Percentiles rank a stretch among this genome's conserved stretches.
These are phyloP conservation scores for Penicillium nucicola DNA, from an alignment of 495 filamentous ascomycete species.

Conservation along the genomic window DNA sequence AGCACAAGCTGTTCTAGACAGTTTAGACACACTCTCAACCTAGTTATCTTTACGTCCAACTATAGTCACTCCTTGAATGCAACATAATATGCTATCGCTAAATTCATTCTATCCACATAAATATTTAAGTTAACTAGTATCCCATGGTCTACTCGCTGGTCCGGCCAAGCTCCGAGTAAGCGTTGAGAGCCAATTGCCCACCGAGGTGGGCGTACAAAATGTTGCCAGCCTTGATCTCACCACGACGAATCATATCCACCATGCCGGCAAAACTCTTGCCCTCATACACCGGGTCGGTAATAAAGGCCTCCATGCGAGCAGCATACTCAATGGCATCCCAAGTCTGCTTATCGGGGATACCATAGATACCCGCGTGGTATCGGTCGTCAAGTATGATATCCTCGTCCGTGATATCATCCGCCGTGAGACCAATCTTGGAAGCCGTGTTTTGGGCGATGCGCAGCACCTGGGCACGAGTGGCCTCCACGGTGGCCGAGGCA, in stretches of 20 bases:
- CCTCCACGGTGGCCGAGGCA: slow-evolving; percentile 52
- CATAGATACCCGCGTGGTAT: slow-evolving; percentile 60
- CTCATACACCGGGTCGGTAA: slow-evolving; percentile 67
- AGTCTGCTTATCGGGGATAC: slow-evolving; percentile 54
- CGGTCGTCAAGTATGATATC: slow-evolving; percentile 59
- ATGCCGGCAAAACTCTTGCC: slow-evolving; percentile 65
- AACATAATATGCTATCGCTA: neutral
- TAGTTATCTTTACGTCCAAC: slow-evolving; percentile 18
- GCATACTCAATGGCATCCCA: slow-evolving; percentile 60
- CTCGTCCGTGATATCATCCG: slow-evolving; percentile 50
- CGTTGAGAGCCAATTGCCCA: slow-evolving; percentile 61
- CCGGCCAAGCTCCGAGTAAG: slow-evolving; percentile 42
- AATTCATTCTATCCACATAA: neutral
- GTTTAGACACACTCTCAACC: too few species aligned
- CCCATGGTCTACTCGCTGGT: slow-evolving; percentile 6
- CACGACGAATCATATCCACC: slow-evolving; percentile 58
- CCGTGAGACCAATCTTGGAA: slow-evolving; percentile 52
- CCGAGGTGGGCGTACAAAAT: slow-evolving; percentile 64
- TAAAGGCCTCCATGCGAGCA: slow-evolving; percentile 59
- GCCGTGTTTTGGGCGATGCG: slow-evolving; percentile 57
- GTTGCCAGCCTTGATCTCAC: slow-evolving; percentile 54
- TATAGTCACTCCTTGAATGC: slow-evolving; percentile 34
- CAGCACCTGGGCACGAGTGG: slow-evolving; percentile 56
- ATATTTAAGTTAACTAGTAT: too few species aligned
- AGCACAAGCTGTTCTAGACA: slow-evolving; percentile 89